Evolutionary conservation across 73 alveolate genomes (phyloP), one percentile per base, ranked within the genome.

Genomic region (Tetrahymena elliotti): DNA sequence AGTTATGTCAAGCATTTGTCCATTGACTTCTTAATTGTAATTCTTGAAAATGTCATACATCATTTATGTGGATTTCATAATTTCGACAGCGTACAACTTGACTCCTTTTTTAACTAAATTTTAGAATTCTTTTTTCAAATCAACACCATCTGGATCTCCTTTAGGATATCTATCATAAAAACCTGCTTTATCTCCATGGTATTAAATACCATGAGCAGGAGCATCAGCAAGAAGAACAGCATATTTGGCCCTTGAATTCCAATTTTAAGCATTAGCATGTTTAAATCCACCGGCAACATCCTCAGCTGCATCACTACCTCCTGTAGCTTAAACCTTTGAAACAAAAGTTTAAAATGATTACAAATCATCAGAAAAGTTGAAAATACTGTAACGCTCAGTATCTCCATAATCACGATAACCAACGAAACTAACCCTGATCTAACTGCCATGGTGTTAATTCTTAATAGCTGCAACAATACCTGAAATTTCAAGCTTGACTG

Each of bases 251-350:
- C 20, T 2, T 93, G 95, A 94, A 35, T 94, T 95, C 97, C 97
- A 96, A 94, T 39, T 93, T 96, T 94, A 93, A 27, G 84, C 54
- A 83, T 94, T 52, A 15, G 94, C 96, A 13, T 92, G 40, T 34
- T 68, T 92, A 53, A 96, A 94, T 36, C 94, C 97, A 16, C 97
- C 97, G 18, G 94, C 53, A 6, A 96, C 83, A 96, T 96, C 97
- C 40, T 96, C 97, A 3, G 97, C 97, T 35, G 92, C 94, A 53
- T 96, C 97, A 52, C 94, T 96, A 5, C 97, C 97, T 40, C 97
- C 97, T 15, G 31, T 53, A 27, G 96, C 96, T 53, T 83, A 93
- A 84, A 96, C 93, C 31, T 93, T 93, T 5, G 93, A 38, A 36
- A 96, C 84, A 94, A 93, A 96, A 35, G 7, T 34, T 47, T 94